Percentiles rank a stretch among this genome's conserved stretches.
Evolutionary conservation across 83 land plant genomes (phyloP).

Genomic region (Diphasiastrum complanatum): DNA sequence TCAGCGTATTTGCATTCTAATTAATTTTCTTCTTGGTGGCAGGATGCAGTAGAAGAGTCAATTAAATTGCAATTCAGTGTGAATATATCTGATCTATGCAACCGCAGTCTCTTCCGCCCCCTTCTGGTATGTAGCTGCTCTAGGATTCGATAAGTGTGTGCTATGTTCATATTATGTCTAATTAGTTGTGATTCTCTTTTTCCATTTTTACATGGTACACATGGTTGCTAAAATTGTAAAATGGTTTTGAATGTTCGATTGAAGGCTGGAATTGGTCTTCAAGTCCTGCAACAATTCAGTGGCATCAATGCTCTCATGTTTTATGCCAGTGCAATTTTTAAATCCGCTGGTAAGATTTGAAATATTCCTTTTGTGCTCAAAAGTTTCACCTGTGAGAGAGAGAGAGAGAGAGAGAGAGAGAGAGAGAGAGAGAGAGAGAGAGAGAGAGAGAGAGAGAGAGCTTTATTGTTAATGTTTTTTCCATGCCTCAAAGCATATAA

Average conservation of each 20-base stretch:
- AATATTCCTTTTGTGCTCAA: neutral
- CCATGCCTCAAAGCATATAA: too few species aligned
- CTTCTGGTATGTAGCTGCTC: conserved; percentile 1
- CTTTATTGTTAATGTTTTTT: too few species aligned
- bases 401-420: too few species aligned
- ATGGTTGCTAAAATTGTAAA: too few species aligned
- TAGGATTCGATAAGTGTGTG: too few species aligned
- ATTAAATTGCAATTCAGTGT: neutral
- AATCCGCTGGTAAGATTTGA: conserved; percentile 5
- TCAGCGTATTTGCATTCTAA: too few species aligned
- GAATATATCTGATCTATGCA: neutral
- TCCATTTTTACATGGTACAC: too few species aligned
- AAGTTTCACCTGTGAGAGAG: too few species aligned
- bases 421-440: too few species aligned
- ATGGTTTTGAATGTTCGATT: neutral
- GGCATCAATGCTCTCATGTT: conserved; percentile 9
- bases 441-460: too few species aligned
- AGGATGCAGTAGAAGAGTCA: neutral
- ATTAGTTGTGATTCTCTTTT: too few species aligned
- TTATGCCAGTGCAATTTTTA: conserved; percentile 13
- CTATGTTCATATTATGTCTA: too few species aligned
- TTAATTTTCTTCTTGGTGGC: neutral
- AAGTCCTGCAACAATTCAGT: conserved; percentile 1
- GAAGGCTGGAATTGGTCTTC: conserved; percentile 10
- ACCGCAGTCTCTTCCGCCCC: neutral